Evolutionary conservation across 441 rosid species (phyloP).

Genomic region (Croton laevigatus): DNA sequence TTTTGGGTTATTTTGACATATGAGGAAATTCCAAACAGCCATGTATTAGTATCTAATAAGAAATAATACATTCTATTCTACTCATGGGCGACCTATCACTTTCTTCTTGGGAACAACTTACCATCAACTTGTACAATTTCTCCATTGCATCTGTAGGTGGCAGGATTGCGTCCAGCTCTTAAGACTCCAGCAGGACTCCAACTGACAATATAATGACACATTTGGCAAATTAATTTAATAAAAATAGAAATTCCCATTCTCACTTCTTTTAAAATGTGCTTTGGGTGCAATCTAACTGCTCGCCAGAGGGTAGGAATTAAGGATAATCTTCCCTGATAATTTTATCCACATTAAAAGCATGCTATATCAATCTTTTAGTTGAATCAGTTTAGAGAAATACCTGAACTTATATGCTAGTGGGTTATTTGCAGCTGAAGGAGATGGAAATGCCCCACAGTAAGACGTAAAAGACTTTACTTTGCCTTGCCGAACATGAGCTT

Average conservation of each 20-base stretch:
- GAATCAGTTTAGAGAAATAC: slow-evolving; percentile 33
- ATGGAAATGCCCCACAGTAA: slow-evolving; percentile 95
- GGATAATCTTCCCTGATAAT: background rate
- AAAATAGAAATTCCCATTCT: background rate
- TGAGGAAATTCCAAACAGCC: background rate
- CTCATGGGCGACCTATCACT: slow-evolving; percentile 4
- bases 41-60: background rate
- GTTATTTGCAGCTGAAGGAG: slow-evolving; percentile 94
- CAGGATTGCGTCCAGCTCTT: slow-evolving; percentile 72
- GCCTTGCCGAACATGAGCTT: slow-evolving; percentile 68
- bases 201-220: slow-evolving; percentile 37
- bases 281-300: background rate
- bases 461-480: slow-evolving; percentile 80
- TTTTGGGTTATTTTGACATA: background rate
- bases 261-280: background rate
- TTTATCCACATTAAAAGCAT: background rate
- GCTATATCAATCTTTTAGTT: slow-evolving; percentile 2
- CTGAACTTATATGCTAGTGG: slow-evolving; percentile 95
- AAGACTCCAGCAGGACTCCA: slow-evolving; percentile 99
- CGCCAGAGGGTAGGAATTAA: background rate
- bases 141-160: slow-evolving; percentile 55
- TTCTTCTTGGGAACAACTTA: slow-evolving; percentile 27
- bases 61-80: background rate
- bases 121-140: slow-evolving; percentile 65
- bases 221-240: slow-evolving; percentile 16